A percentile compares a stretch with the other conserved stretches of the same genome.
These are phyloP conservation scores for Chimonanthus praecox DNA, from an alignment of 164 flowering plant genomes.

Conservation along the genomic window DNA sequence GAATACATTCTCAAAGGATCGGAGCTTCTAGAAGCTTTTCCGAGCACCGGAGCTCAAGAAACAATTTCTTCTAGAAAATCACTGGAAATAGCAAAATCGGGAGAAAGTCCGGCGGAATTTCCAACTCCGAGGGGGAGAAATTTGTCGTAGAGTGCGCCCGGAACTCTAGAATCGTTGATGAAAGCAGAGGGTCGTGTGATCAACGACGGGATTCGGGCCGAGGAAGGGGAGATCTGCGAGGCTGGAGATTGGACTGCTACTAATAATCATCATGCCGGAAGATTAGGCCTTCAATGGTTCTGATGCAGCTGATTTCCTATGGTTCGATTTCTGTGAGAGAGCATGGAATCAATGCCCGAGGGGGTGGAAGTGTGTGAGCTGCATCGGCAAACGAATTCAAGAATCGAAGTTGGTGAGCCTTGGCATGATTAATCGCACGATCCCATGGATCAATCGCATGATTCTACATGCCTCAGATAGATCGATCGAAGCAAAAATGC, in stretches of 20 bases:
- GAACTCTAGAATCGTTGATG: constrained; percentile 56
- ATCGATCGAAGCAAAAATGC: no score
- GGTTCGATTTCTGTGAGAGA: constrained; percentile 69
- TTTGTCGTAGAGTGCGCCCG: constrained; percentile 78
- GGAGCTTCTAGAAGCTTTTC: constrained; percentile 39
- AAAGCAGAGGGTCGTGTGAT: constrained; percentile 23
- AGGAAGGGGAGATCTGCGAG: constrained; percentile 8
- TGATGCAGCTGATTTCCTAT: constrained; percentile 85
- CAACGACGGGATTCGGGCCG: constrained; percentile 5
- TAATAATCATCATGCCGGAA: constrained; percentile 31
- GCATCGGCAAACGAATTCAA: no score
- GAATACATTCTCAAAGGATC: constrained; percentile 96
- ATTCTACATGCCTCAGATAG: no score
- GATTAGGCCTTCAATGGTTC: constrained; percentile 57
- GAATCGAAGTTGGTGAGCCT: no score
- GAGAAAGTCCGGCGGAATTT: constrained; percentile 25
- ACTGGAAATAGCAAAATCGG: constrained; percentile 15
- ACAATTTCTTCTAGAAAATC: constrained; percentile 23
- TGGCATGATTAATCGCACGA: no score
- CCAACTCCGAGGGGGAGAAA: constrained; percentile 47
- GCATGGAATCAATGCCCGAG: constrained; percentile 20
- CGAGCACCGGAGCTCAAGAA: constrained; percentile 18
- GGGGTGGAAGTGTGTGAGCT: no score
- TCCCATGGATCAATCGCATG: no score
- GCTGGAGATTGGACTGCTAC: constrained; percentile 26